These are phyloP conservation scores for Lenzites betulinus DNA, from an alignment of 768 basidiomycete genomes.

Conservation along the genomic window DNA sequence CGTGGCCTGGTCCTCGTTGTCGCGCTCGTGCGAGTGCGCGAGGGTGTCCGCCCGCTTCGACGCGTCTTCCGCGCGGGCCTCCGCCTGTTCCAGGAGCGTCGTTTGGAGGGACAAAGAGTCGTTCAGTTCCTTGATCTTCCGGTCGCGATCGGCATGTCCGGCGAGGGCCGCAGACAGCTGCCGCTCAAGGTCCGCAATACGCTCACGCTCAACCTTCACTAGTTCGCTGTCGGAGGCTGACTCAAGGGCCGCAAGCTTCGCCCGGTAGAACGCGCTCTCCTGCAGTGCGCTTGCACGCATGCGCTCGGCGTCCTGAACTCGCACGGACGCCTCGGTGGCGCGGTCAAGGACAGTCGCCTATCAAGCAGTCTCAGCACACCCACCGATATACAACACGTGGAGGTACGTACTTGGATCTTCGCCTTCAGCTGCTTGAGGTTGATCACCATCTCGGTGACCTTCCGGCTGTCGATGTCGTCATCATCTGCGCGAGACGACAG, in stretches of 20 bases:
- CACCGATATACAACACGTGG: not conserved
- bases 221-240: slow-evolving; percentile 62
- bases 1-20: slow-evolving; percentile 64
- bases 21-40: slow-evolving; percentile 67
- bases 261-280: slow-evolving; percentile 94
- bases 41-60: slow-evolving; percentile 72
- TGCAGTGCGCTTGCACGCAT: slow-evolving; percentile 77
- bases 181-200: slow-evolving; percentile 71
- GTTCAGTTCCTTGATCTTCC: slow-evolving; percentile 68
- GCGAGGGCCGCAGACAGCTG: slow-evolving; percentile 62
- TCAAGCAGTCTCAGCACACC: not conserved
- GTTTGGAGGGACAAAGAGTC: slow-evolving; percentile 78
- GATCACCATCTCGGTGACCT: slow-evolving; percentile 70
- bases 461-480: slow-evolving; percentile 49
- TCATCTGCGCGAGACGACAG: slow-evolving; percentile 38
- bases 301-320: slow-evolving; percentile 78
- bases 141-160: slow-evolving; percentile 66
- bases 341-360: slow-evolving; percentile 78
- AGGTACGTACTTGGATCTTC: slow-evolving; percentile 70
- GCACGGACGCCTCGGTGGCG: slow-evolving; percentile 74
- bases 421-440: slow-evolving; percentile 88
- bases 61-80: slow-evolving; percentile 75
- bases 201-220: slow-evolving; percentile 75
- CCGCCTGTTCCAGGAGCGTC: slow-evolving; percentile 76
- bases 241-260: slow-evolving; percentile 90